Evolutionary conservation across 2,329 filamentous ascomycete species (phyloP).

Genomic region (Trematosphaeria pertusa): DNA sequence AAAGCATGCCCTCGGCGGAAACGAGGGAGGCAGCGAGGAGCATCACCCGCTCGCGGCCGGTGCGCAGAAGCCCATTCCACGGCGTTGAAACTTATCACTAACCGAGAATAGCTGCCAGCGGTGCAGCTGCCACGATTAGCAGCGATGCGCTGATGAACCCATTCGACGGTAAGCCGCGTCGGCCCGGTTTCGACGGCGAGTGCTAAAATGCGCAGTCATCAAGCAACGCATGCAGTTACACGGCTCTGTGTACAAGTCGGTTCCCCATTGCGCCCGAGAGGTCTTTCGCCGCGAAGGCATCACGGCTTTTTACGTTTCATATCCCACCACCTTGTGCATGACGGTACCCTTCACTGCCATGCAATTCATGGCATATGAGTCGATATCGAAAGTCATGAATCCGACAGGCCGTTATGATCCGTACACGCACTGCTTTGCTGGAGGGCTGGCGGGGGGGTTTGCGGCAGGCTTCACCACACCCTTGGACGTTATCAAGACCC

Average conservation of each 20-base stretch:
- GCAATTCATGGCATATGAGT: conserved; percentile 98
- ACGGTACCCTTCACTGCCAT: conserved; percentile 97
- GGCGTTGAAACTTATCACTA: conserved; percentile 34
- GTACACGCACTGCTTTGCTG: conserved; percentile 89
- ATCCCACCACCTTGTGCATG: conserved; percentile 97
- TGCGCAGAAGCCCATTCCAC: conserved; percentile 51
- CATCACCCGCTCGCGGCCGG: conserved; percentile 94
- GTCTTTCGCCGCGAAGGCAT: conserved; percentile 89
- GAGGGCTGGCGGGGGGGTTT: conserved; percentile 89
- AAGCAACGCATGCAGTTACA: conserved; percentile 99
- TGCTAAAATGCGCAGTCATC: conserved; percentile 71
- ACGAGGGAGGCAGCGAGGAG: conserved; percentile 80
- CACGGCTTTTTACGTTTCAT: conserved; percentile 95
- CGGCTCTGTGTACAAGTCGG: conserved; percentile 88
- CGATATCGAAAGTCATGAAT: conserved; percentile 92
- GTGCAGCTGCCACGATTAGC: conserved; percentile 92
- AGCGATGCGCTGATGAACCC: conserved; percentile 99
- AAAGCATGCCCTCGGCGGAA: conserved; percentile 94
- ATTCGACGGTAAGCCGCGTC: conserved; percentile 78
- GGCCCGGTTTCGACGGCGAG: neutral
- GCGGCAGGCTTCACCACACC: conserved; percentile 94
- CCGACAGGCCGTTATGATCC: conserved; percentile 87
- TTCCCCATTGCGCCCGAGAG: conserved; percentile 84
- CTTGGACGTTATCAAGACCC: conserved; percentile 97
- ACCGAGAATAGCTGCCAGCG: conserved; percentile 75